These are phyloP conservation scores for Trypanosoma mega DNA, from an alignment of 208 protist species.

Conservation along the genomic window DNA sequence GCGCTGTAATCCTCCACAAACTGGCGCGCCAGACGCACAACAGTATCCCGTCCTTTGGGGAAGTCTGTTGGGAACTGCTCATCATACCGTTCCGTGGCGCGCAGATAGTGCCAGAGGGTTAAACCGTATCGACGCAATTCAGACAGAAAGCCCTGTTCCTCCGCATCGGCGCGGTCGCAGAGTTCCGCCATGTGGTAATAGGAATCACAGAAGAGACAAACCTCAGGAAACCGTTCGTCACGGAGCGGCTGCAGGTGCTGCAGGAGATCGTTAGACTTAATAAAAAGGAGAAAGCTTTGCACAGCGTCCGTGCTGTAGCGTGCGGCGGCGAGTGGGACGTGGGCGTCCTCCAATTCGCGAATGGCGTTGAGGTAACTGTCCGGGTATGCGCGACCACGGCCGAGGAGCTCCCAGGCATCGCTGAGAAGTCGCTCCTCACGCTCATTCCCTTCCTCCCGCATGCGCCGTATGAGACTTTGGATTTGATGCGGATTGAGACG, in stretches of 20 bases:
- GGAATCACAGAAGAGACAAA: constrained; percentile 84
- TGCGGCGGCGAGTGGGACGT: constrained; percentile 72
- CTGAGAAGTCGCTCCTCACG: constrained; percentile 34
- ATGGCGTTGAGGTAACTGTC: constrained; percentile 58
- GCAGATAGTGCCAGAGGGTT: constrained; percentile 73
- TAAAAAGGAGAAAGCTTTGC: constrained; percentile 73
- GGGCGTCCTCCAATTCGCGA: constrained; percentile 64
- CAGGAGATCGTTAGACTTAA: constrained; percentile 71
- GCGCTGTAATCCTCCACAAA: constrained; percentile 76
- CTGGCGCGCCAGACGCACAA: constrained; percentile 53
- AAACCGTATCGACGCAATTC: constrained; percentile 66
- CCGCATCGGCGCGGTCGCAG: constrained; percentile 44
- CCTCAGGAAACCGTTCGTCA: constrained; percentile 69
- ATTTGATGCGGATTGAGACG: constrained; percentile 50
- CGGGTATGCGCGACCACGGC: constrained; percentile 42
- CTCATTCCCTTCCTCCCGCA: constrained; percentile 30
- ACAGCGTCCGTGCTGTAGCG: constrained; percentile 87
- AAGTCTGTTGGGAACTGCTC: constrained; percentile 69
- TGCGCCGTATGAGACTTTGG: constrained; percentile 34
- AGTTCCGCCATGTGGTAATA: constrained; percentile 69
- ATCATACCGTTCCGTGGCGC: constrained; percentile 57
- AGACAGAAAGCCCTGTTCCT: constrained; percentile 58
- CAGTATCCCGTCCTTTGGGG: constrained; percentile 44
- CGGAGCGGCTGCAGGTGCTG: constrained; percentile 63
- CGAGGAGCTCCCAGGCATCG: constrained; percentile 52